Evolutionary conservation across 1,284 basidiomycete species (phyloP).

Genomic region (Puccinia horiana): DNA sequence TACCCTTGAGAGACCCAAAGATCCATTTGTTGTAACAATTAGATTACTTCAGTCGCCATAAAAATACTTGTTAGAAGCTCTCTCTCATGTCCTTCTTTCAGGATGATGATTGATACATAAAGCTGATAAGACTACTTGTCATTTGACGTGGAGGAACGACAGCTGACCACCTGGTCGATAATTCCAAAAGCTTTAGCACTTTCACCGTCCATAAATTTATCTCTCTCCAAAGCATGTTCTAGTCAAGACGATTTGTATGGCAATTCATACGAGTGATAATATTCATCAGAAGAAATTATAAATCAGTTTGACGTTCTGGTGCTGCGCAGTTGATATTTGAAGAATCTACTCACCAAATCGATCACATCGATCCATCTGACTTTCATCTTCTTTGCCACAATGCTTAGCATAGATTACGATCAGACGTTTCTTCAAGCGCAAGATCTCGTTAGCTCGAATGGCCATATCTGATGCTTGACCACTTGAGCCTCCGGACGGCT

Average conservation of each 20-base stretch:
- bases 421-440: slow-evolving; percentile 75
- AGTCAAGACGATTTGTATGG: not conserved
- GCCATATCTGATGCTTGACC: slow-evolving; percentile 92
- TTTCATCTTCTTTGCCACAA: slow-evolving; percentile 49
- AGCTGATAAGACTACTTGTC: not conserved
- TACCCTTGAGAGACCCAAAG: too few relatives aligned
- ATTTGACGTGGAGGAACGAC: slow-evolving; percentile 3
- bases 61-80: too few relatives aligned
- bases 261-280: not conserved
- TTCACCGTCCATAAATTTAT: slow-evolving; percentile 30
- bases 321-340: not conserved
- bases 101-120: too few relatives aligned
- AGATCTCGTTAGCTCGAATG: slow-evolving; percentile 88
- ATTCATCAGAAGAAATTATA: not conserved
- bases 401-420: slow-evolving; percentile 73
- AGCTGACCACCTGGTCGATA: slow-evolving; percentile 32
- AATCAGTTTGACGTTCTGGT: not conserved
- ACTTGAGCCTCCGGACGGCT: slow-evolving; percentile 88
- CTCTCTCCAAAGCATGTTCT: slow-evolving; percentile 33
- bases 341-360: slow-evolving; percentile 36
- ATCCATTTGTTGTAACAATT: too few relatives aligned
- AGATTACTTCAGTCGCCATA: too few relatives aligned
- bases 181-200: slow-evolving; percentile 28
- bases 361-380: slow-evolving; percentile 6
- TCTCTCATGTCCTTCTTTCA: too few relatives aligned